Conservation (phyloP, 345 rosid species). For the Syzygium grande region DNA sequence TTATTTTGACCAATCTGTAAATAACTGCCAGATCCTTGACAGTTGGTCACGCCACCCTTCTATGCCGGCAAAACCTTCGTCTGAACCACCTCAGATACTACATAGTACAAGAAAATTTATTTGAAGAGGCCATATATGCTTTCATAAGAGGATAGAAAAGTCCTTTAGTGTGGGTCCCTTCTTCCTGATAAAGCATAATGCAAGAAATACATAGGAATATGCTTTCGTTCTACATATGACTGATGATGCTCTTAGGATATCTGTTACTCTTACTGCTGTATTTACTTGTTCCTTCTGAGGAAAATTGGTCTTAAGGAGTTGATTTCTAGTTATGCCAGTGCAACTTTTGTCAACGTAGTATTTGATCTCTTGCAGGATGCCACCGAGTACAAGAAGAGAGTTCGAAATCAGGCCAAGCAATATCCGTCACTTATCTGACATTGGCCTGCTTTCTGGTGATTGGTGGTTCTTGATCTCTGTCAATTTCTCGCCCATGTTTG, state of each 20-base stretch:
- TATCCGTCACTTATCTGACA: conserved; percentile 58
- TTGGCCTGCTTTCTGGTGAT: background rate
- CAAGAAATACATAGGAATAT: background rate
- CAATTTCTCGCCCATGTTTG: background rate
- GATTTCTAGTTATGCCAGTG: background rate
- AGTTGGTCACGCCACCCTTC: background rate
- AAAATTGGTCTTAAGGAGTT: background rate
- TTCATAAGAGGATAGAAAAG: background rate
- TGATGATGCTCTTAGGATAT: background rate
- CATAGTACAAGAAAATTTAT: background rate
- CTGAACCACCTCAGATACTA: no score
- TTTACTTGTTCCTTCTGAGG: background rate
- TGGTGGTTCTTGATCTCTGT: background rate
- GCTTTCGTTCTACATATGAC: background rate
- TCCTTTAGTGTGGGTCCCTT: background rate
- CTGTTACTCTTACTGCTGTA: background rate
- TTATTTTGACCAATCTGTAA: background rate
- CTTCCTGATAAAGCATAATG: background rate
- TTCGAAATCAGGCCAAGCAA: conserved; percentile 81
- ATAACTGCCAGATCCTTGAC: background rate
- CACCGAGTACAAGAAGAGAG: conserved; percentile 78
- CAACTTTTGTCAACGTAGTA: background rate
- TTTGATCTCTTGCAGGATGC: conserved; percentile 37
- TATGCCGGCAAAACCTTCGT: background rate
- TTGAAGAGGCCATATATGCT: background rate